Evolutionary conservation across 192 early-diverging fungal genomes (phyloP), one percentile per base, ranked within the genome.

Genomic region (Linnemannia hyalina): DNA sequence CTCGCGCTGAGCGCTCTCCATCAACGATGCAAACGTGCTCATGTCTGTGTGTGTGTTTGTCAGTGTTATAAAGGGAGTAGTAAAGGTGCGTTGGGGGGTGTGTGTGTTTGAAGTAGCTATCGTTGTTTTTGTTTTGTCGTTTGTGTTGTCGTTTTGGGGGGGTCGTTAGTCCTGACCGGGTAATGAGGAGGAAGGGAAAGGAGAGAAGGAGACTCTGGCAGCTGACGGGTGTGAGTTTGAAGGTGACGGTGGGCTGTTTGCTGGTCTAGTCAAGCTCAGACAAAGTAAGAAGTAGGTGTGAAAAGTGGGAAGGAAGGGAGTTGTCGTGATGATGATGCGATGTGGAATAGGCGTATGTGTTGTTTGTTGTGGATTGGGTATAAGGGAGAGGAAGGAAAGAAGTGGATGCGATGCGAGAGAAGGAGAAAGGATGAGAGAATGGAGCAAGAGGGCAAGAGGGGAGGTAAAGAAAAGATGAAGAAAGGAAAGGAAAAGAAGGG

Each of bases 1-100:
- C 11, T 88, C 89, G 70, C 88, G 87, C 74, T 92, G 89, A 10
- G 93, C 92, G 38, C 89, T 89, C 26, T 80, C 82, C 55, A 85
- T 85, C 55, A 85, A 32, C 20, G 77, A 68, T 22, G 73, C 74
- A 35, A 80, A 69, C 41, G 78, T 80, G 68, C 63, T 70, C 78
- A 80, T 84, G 47, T 74, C 13, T 47, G 73, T 74, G 29, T 47
- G 73, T 74, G 29, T 74, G 73, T 73, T 26, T 47, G 52, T 40
- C 38, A 65, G 55, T 73, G 42, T 18, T 16, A 26, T 29, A 73
- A 29, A 22, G 71, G 71, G 71, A 11, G 49, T 52, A 1, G 49
- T 52, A 22, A 46, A 15, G 11, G 44, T 20, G 26, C 40, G 68
- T 70, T 70, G 18, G 32, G 20, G 23, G 6, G n/a, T 65, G 65